Base-by-base conservation (phyloP, 495 filamentous ascomycete genomes). In the Bombardia bombarda region DNA sequence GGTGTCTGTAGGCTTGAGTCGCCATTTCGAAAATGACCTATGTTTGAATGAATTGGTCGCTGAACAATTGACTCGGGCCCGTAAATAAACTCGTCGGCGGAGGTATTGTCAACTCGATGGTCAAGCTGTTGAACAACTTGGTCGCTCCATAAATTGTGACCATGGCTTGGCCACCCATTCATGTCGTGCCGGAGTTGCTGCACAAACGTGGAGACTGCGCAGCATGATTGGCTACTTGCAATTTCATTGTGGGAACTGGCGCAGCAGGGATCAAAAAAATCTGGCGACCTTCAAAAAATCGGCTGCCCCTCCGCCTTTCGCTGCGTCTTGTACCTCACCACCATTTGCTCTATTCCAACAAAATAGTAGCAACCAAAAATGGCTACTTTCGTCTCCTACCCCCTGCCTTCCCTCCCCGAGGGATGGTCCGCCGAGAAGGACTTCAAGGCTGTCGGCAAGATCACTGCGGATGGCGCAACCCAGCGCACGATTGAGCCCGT, bases 401-500 rank as follows among this genome's bases (percentile, higher is more conserved):
- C 86, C 10, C 76, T 96, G 16, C 90, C 90, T 17, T 53, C 78
- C 50, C 74, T 97, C 44, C 80, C 89, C 30, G 73, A 77, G 53
- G 87, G 81, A 51, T 97, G 92, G 92, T 62, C 75, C 32, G 85
- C 79, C 31, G 88, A 95, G 51, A 90, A 89, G 63, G 84, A 94
- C 65, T 95, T 95, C 74, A 87, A 92, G 68, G 63, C 83, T 39
- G 65, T 90, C 42, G 82, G 80, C 52, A 66, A 70, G 41, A 65
- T 90, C 45, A 84, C 82, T 38, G 52, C 62, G 36, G 69, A 65
- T 21, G 68, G 70, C 30, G 74, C 86, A 17, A 84, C 77, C 19
- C 79, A 87, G 68, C 82, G 89, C 45, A 88, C 84, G 47, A 75
- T 98, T 53, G 93, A 97, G 74, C 88, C 92, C 37, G 86, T 96